Percentiles rank a stretch among this genome's conserved stretches.
These are phyloP conservation scores for Boletus edulis DNA, from an alignment of 768 basidiomycete species.

Conservation along the genomic window DNA sequence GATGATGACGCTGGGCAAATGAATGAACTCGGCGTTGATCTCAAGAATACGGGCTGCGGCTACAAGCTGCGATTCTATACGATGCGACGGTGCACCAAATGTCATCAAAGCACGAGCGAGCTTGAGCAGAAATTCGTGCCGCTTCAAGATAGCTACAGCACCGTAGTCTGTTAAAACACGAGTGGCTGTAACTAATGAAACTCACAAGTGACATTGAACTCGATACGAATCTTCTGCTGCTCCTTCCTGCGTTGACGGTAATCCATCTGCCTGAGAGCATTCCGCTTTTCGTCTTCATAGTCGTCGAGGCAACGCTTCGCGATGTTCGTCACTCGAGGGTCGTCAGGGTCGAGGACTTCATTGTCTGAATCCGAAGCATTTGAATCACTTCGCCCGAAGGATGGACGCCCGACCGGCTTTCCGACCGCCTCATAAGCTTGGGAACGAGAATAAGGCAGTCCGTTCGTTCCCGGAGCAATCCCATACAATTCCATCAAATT, in stretches of 20 bases:
- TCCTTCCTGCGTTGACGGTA: slow-evolving; percentile 68
- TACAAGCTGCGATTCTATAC: slow-evolving; percentile 88
- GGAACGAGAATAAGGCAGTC: slow-evolving; percentile 26
- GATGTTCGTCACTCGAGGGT: slow-evolving; percentile 65
- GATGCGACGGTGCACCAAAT: slow-evolving; percentile 90
- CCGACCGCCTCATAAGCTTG: slow-evolving; percentile 13
- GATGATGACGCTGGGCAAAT: slow-evolving; percentile 78
- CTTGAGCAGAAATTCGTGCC: slow-evolving; percentile 84
- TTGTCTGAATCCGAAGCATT: slow-evolving; percentile 39
- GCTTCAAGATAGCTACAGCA: slow-evolving; percentile 64
- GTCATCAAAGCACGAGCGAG: slow-evolving; percentile 87
- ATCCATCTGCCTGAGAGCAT: slow-evolving; percentile 60
- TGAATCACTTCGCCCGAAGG: slow-evolving; percentile 40
- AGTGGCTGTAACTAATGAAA: slow-evolving; percentile 12
- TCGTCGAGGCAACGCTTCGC: slow-evolving; percentile 51
- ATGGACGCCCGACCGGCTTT: slow-evolving; percentile 9
- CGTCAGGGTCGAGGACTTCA: slow-evolving; percentile 65
- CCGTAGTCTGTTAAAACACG: neutral
- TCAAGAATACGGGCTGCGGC: slow-evolving; percentile 88
- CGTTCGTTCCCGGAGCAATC: slow-evolving; percentile 17
- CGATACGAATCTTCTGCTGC: slow-evolving; percentile 60
- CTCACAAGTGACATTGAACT: slow-evolving; percentile 73
- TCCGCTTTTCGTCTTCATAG: slow-evolving; percentile 59
- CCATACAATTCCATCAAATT: slow-evolving; percentile 35
- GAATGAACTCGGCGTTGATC: slow-evolving; percentile 88